Conservation (phyloP, 805 yeast species). For the Candida methanosorbosa region DNA sequence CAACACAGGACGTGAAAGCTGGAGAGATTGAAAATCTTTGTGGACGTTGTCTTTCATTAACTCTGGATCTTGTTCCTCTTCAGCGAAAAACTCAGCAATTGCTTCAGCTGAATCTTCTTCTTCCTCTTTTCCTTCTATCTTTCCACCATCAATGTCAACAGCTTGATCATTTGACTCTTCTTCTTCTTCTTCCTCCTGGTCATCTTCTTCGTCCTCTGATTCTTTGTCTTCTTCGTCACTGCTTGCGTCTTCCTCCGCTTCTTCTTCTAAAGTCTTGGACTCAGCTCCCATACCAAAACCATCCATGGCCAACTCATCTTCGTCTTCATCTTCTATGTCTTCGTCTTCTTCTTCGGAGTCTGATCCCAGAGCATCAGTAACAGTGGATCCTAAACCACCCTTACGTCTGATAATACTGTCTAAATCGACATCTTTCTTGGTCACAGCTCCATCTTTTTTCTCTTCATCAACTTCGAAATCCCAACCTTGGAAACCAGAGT, state of each 20-base stretch:
- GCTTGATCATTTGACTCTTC: conserved; percentile 25
- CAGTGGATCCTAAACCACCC: conserved; percentile 51
- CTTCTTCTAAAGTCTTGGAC: conserved; percentile 25
- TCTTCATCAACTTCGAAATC: conserved; percentile 54
- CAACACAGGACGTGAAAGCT: conserved; percentile 83
- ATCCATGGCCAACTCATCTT: conserved; percentile 30
- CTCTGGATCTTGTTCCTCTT: conserved; percentile 42
- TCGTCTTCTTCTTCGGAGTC: conserved; percentile 26
- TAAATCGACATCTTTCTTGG: conserved; percentile 64
- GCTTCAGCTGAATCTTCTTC: conserved; percentile 71
- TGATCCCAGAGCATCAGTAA: conserved; percentile 24
- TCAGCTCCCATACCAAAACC: conserved; percentile 31
- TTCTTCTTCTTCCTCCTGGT: conserved; percentile 13
- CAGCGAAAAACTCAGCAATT: conserved; percentile 70
- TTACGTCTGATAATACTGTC: conserved; percentile 82
- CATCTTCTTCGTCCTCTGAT: conserved; percentile 12
- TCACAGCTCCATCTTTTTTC: conserved; percentile 6
- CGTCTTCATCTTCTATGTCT: conserved; percentile 19
- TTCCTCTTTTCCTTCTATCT: conserved; percentile 33
- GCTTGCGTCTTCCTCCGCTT: conserved; percentile 26
- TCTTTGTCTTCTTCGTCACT: conserved; percentile 23
- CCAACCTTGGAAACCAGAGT: conserved; percentile 65
- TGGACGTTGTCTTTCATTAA: conserved; percentile 35
- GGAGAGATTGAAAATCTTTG: conserved; percentile 63
- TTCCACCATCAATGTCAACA: conserved; percentile 23